Conservation (phyloP, 208 protist genomes). For the Lotmaria passim region DNA sequence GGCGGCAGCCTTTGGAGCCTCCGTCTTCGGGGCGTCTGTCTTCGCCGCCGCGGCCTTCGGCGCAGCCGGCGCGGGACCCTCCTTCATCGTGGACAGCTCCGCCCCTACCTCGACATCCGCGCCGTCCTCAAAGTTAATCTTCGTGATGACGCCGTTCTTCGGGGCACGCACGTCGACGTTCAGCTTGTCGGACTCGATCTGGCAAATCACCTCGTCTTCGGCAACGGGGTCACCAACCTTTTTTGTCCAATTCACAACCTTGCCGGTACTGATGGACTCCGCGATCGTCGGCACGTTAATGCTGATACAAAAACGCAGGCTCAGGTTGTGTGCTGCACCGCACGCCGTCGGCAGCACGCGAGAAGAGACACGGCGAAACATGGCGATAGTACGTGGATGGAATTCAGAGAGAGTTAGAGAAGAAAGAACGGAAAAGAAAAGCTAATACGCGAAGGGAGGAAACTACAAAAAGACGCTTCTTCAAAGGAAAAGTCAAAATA, state of each 20-base stretch:
- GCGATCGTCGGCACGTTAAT: constrained; percentile 96
- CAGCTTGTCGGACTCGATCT: constrained; percentile 99
- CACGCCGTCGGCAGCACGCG: constrained; percentile 35
- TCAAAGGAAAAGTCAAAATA: too few relatives aligned
- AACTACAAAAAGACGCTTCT: constrained; percentile 13
- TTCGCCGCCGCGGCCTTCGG: constrained; percentile 36
- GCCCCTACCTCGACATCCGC: constrained; percentile 92
- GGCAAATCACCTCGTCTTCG: constrained; percentile 96
- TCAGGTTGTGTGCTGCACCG: constrained; percentile 41
- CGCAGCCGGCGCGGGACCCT: constrained; percentile 40
- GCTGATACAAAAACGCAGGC: constrained; percentile 87
- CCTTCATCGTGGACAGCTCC: constrained; percentile 90
- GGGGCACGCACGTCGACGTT: constrained; percentile 95
- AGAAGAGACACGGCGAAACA: constrained; percentile 72
- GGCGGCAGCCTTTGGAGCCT: constrained; percentile 44
- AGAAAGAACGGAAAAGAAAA: too few relatives aligned
- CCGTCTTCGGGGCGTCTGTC: constrained; percentile 30
- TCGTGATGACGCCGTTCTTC: constrained; percentile 90
- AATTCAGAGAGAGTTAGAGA: too few relatives aligned
- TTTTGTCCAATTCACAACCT: constrained; percentile 95
- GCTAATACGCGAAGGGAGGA: background rate
- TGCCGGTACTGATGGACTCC: constrained; percentile 98
- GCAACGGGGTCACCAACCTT: constrained; percentile 95
- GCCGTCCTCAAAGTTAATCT: constrained; percentile 89
- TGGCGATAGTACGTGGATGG: constrained; percentile 21